A percentile compares a stretch with the other conserved stretches of the same genome.
phyloP scores from a whole-genome alignment of 2,329 filamentous ascomycete genomes.

The Macrophomina phaseolina region DNA sequence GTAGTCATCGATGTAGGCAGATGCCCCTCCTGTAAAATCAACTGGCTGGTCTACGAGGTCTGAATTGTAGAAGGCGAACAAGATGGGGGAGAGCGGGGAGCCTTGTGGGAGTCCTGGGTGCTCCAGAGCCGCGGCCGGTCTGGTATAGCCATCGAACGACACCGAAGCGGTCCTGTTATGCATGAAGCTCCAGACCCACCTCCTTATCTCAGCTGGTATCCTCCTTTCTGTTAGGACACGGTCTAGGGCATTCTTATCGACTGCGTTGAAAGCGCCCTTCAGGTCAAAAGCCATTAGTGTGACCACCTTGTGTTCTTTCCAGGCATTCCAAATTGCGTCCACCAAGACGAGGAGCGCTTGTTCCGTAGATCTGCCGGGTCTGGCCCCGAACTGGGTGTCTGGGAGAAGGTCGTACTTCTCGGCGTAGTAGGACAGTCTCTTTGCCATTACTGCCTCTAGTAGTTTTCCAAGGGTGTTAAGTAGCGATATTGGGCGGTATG shows the following conservation, averaged over 20 bases:
- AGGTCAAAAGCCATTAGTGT: conserved; percentile 9
- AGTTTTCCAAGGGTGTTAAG: conserved; percentile 33
- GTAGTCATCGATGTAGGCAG: conserved; percentile 24
- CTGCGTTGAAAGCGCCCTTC: conserved; percentile 20
- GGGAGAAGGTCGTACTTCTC: conserved; percentile 34
- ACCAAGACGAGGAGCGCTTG: conserved; percentile 34
- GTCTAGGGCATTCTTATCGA: neutral
- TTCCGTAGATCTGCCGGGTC: conserved; percentile 32
- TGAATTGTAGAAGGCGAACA: conserved; percentile 20
- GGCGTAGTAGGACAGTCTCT: conserved; percentile 31
- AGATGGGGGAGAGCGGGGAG: conserved; percentile 16
- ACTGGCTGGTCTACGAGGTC: conserved; percentile 14
- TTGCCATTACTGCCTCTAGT: conserved; percentile 32
- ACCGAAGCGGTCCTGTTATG: neutral
- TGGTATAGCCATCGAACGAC: neutral
- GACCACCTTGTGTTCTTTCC: conserved; percentile 9
- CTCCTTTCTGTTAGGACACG: neutral
- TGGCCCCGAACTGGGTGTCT: conserved; percentile 34
- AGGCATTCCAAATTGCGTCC: conserved; percentile 3
- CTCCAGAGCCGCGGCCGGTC: neutral
- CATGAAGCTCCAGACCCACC: neutral
- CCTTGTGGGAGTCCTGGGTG: neutral
- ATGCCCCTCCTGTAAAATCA: conserved; percentile 12
- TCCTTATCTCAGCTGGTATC: neutral
- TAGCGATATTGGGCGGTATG: conserved; percentile 37